phyloP scores from a whole-genome alignment of 768 basidiomycete genomes.

The Podaxis sp. region DNA sequence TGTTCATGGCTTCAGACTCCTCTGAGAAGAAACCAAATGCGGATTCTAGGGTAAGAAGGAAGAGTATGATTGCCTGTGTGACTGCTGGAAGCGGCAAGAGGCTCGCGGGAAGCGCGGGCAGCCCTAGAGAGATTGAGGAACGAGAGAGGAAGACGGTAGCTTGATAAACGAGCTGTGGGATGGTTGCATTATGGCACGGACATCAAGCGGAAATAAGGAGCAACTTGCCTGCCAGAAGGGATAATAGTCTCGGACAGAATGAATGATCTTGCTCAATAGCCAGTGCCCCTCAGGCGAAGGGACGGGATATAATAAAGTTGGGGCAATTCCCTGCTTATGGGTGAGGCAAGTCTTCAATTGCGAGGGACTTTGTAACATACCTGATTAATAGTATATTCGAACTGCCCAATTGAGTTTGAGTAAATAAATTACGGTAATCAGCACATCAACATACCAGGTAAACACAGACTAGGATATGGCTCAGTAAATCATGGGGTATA shows the following conservation, averaged over 20 bases:
- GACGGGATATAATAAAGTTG: constrained; percentile 86
- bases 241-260: constrained; percentile 88
- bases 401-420: constrained; percentile 37
- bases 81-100: constrained; percentile 77
- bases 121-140: constrained; percentile 82
- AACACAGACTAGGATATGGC: constrained; percentile 33
- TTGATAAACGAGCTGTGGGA: constrained; percentile 76
- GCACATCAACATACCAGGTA: constrained; percentile 39
- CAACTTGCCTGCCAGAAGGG: constrained; percentile 83
- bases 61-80: constrained; percentile 66
- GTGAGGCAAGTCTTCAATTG: background rate
- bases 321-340: constrained; percentile 72
- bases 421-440: background rate
- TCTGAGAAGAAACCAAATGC: constrained; percentile 63
- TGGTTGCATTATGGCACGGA: background rate
- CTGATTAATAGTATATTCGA: constrained; percentile 93
- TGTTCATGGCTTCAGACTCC: constrained; percentile 37
- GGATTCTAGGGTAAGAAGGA: constrained; percentile 63
- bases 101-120: constrained; percentile 72
- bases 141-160: constrained; percentile 92
- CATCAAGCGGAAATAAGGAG: constrained; percentile 4
- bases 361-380: constrained; percentile 27
- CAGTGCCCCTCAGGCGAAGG: constrained; percentile 61
- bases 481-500: background rate
- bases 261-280: constrained; percentile 74